Evolutionary conservation across 768 basidiomycete species (phyloP).

Genomic region (Russula emetica): DNA sequence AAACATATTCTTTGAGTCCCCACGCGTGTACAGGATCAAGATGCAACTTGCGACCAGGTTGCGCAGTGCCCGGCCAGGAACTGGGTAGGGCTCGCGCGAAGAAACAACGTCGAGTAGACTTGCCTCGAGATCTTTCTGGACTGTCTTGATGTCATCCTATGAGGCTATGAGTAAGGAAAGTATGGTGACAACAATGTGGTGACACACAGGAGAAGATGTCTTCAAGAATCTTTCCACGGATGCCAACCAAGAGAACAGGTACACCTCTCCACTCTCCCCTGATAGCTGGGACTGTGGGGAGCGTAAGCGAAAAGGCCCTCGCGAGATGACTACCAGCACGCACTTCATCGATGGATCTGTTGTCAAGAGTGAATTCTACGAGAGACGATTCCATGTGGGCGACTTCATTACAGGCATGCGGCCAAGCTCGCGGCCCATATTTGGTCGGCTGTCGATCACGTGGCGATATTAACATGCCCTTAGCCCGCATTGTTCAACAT

Average conservation of each 20-base stretch:
- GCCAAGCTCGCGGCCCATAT: background rate
- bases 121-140: slow-evolving; percentile 59
- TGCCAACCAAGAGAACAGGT: slow-evolving; percentile 81
- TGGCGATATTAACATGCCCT: background rate
- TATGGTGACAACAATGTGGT: background rate
- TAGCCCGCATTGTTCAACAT: background rate
- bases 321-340: background rate
- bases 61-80: slow-evolving; percentile 82
- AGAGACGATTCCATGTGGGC: slow-evolving; percentile 15
- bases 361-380: slow-evolving; percentile 23
- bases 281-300: slow-evolving; percentile 54
- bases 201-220: slow-evolving; percentile 50
- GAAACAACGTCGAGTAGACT: slow-evolving; percentile 64
- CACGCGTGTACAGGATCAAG: slow-evolving; percentile 64
- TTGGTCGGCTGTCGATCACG: slow-evolving; percentile 4
- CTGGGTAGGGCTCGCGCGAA: slow-evolving; percentile 62
- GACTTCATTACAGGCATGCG: background rate
- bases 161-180: background rate
- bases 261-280: slow-evolving; percentile 75
- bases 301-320: background rate
- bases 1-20: slow-evolving; percentile 81
- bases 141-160: slow-evolving; percentile 63
- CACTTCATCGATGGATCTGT: slow-evolving; percentile 26
- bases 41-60: slow-evolving; percentile 77
- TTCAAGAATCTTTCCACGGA: slow-evolving; percentile 56